Base-by-base conservation (phyloP, 2,329 filamentous ascomycete species). In the Cadophora gregata region DNA sequence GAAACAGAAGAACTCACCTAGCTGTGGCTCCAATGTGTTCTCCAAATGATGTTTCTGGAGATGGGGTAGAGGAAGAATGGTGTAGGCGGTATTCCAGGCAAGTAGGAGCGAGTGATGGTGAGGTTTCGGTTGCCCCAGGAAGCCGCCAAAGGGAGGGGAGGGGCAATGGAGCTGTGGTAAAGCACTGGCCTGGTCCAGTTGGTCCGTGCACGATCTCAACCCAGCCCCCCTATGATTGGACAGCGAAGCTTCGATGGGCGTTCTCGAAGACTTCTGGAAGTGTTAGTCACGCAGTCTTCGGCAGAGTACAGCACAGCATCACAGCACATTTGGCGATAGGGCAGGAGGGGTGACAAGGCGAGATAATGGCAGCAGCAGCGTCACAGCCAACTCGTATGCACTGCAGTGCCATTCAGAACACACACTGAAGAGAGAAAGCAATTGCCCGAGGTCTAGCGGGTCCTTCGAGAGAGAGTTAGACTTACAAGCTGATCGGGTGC, bases 241-340 rank as follows among this genome's bases (percentile, higher is more conserved):
- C 24, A 33, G n/a, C 33, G 60, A 55, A 62, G 59, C 29, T 62
- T 62, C 60, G 60, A 62, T 53, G 7, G 24, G 48, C 3, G 9
- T 62, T 62, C 60, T 55, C 21, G 60, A 62, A 62, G 47, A 45
- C 60, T 50, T 62, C 60, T 62, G 38, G 60, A 62, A 61, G 25
- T 29, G 58, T 60, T 38, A 60, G 58, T 60, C 24, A 31, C 25
- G 29, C 31, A 48, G 58, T 60, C 9, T 21, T 48, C 58, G 38
- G 38, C 58, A 60, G 45, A 51, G 59, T 50, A 51, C 59, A 58
- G 55, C 16, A 24, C n/a, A 36, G 27, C 29, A 33, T 33, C 19
- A n/a, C n/a, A n/a, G n/a, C n/a, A n/a, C n/a, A 21, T 47, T 21
- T 50, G 42, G 29, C 19, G 59, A 33, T 5, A 51, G 45, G 31